Base-by-base conservation (phyloP, 2,329 filamentous ascomycete species). In the Ophiocordyceps camponoti-leonardi region DNA sequence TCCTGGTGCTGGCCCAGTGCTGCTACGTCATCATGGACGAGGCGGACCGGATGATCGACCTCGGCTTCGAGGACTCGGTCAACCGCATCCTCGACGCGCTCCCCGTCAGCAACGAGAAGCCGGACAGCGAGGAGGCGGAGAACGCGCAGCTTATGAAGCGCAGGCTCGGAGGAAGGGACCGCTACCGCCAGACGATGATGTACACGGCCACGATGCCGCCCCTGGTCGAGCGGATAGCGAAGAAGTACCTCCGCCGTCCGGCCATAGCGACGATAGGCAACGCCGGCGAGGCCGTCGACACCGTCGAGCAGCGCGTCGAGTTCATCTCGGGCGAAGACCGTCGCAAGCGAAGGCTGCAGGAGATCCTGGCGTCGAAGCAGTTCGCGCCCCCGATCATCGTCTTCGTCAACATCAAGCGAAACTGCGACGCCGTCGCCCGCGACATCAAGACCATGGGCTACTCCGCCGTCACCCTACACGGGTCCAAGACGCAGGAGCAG, bases 1-100 rank as follows among this genome's bases (percentile, higher is more conserved):
- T 96, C 28, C 72, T 96, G 2, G 90, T 98, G 1, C 75, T 96
- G 43, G 81, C 80, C n/a, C 92, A 96, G 64, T 96, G 92, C 63
- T 94, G 88, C 67, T 96, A 96, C 65, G 77, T 96, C 47, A 94
- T 98, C 64, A 95, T 98, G 90, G 92, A 98, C 61, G 92, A 98
- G 73, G 92, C 92, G 35, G 92, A 98, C 66, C 84, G 90, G 46
- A 98, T 98, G 92, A 94, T 98, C 51, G 92, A 98, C 60, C 78
- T 96, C 49, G 92, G 92, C 42, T 98, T 98, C 60, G 92, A 98
- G 65, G 92, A 96, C 56, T 85, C 87, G 0, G 86, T 98, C 48
- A 96, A 95, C 65, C 94, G 93, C 64, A 98, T 98, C 54, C 79
- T 98, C 42, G 87, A 94, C 53, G 90, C 92, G 2, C 75, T 98